Evolutionary conservation across 352 stramenopile genomes (phyloP), one percentile per base, ranked within the genome.

Genomic region (Globisporangium cystogenes): DNA sequence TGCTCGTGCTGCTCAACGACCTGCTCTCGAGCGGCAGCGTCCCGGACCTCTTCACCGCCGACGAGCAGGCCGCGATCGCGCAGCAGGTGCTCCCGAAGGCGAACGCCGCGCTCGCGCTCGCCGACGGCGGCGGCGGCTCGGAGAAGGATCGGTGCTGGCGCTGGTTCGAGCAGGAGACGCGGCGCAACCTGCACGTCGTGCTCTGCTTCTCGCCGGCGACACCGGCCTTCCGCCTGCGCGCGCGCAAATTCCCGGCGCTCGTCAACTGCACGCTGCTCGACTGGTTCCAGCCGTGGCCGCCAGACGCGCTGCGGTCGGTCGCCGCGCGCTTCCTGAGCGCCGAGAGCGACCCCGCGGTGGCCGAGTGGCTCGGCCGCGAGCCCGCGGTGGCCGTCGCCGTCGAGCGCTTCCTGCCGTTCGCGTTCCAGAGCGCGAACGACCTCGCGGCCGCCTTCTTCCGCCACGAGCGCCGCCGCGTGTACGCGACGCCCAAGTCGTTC

Each of bases 1-100:
- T 98, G 80, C 85, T 98, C 7, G 90, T 98, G 29, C 87, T 90
- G 48, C 73, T 98, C 41, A 98, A 98, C 57, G 94, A 98, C 55
- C 57, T 98, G 29, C 64, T 98, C 2, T 95, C 89, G 1, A 96
- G 75, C 20, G 94, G 93, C 26, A 92, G 93, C 52, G 90, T 98
- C 33, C 86, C 90, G 0, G 94, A 98, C 56, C 72, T 98, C 2
- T 98, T 96, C 59, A 90, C 70, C 8, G 36, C 61, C 31, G 95
- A 98, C 44, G 95, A 98, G 49, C 86, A 97, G 31, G 76, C 95
- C 29, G 83, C 67, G 27, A 84, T 98, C 45, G 76, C 93, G 31
- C 93, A 96, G 63, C 78, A 92, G 42, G 68, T 98, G 16, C 72
- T 80, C 2, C 78, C 75, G 43, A 96, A 94, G 43, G 78, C 95